These are phyloP conservation scores for Candida chilensis DNA, from an alignment of 805 yeast species.

Conservation along the genomic window DNA sequence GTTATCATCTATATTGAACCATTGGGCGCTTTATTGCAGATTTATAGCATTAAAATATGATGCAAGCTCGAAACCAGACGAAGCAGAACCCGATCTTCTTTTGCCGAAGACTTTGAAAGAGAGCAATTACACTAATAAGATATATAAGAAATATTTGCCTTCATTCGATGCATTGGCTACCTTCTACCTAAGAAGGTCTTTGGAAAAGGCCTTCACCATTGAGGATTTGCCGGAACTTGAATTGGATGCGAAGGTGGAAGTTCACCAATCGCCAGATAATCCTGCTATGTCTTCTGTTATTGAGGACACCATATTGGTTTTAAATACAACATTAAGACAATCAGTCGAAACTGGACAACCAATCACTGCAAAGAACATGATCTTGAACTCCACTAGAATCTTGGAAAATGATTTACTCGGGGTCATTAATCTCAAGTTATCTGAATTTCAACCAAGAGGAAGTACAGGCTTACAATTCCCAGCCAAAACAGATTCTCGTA, in stretches of 20 bases:
- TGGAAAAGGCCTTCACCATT: constrained; percentile 71
- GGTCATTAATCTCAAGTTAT: constrained; percentile 38
- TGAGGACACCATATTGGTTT: constrained; percentile 73
- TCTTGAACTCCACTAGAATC: constrained; percentile 46
- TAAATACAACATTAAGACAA: constrained; percentile 59
- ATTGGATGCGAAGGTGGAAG: constrained; percentile 5
- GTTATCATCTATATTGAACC: constrained; percentile 65
- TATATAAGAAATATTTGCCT: constrained; percentile 42
- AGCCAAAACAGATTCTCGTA: too few relatives aligned
- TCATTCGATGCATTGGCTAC: constrained; percentile 55
- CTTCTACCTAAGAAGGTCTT: constrained; percentile 66
- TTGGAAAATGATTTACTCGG: constrained; percentile 57
- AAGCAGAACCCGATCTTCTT: constrained; percentile 12
- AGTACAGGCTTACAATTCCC: constrained; percentile 7
- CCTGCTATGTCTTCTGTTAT: constrained; percentile 75
- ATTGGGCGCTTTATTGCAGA: constrained; percentile 76
- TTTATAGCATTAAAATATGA: constrained; percentile 67
- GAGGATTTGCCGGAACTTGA: constrained; percentile 65
- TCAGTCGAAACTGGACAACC: constrained; percentile 66
- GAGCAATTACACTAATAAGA: constrained; percentile 48
- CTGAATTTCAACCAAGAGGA: constrained; percentile 30
- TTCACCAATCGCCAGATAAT: constrained; percentile 32
- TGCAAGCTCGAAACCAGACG: neutral
- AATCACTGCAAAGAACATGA: constrained; percentile 41
- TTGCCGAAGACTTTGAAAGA: constrained; percentile 44